Evolutionary conservation across 1,284 basidiomycete genomes (phyloP), one percentile per base, ranked within the genome.

Genomic region (Malassezia cuniculi): DNA sequence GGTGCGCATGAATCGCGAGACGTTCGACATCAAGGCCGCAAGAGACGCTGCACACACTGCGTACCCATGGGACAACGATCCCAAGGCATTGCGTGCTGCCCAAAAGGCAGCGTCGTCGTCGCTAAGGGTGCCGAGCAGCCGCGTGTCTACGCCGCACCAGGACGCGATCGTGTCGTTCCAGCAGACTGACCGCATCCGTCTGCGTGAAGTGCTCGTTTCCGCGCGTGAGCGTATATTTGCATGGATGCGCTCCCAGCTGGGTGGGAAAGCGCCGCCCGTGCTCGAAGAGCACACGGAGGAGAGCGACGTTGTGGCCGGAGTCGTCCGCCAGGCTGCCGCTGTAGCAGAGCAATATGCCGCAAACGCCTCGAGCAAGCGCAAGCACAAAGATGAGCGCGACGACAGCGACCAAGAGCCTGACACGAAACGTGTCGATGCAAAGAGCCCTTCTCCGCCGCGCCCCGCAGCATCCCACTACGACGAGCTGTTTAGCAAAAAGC

Each of bases 241-340:
- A 1, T 62, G 59, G 59, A 60, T 62, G 59, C 46, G 59, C 3
- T 27, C 36, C 4, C 40, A 56, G 27, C 41, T 58, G 7, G 49
- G 57, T 36, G 39, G 41, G 4, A 51, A 50, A 15, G 38, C 42
- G 7, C 59, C 59, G 14, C 59, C 59, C 0, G 36, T 35, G 9
- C 44, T 58, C 39, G 42, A 54, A 12, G 49, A 51, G 2, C 34
- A 52, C 12, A 33, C 34, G 6, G 32, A 26, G 3, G 47, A 47
- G 8, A 31, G 24, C 4, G 49, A 48, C n/a, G n/a, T n/a, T n/a
- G n/a, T n/a, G n/a, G n/a, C n/a, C n/a, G n/a, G n/a, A n/a, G n/a
- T n/a, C n/a, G n/a, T n/a, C n/a, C n/a, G n/a, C n/a, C n/a, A n/a
- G n/a, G n/a, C n/a, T n/a, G n/a, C n/a, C n/a, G n/a, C n/a, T n/a